These are phyloP conservation scores for Phytophthora rubi DNA, from an alignment of 352 stramenopile genomes.

Conservation along the genomic window DNA sequence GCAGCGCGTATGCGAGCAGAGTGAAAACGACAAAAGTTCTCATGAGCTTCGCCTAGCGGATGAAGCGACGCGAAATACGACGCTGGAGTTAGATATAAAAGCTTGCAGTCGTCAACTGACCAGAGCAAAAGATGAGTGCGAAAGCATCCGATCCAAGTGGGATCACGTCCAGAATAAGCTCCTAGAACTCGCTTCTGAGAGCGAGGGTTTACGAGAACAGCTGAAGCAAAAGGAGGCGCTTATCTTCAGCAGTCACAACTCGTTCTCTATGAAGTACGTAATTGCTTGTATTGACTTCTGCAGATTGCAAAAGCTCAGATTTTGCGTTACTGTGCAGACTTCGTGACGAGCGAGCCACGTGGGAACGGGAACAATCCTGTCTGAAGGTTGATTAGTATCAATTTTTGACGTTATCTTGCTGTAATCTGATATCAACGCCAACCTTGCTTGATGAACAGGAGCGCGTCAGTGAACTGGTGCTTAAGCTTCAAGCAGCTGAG, in stretches of 20 bases:
- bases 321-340: slow-evolving; percentile 36
- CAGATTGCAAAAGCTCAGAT: background rate
- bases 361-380: slow-evolving; percentile 52
- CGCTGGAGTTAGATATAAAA: slow-evolving; percentile 69
- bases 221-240: slow-evolving; percentile 78
- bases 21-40: slow-evolving; percentile 47
- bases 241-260: slow-evolving; percentile 67
- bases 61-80: slow-evolving; percentile 45
- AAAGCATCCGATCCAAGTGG: slow-evolving; percentile 54
- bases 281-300: background rate
- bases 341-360: slow-evolving; percentile 59
- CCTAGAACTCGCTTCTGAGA: slow-evolving; percentile 55
- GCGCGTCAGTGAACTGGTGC: slow-evolving; percentile 53
- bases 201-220: slow-evolving; percentile 68
- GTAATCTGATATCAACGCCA: background rate
- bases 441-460: slow-evolving; percentile 32
- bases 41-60: slow-evolving; percentile 58
- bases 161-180: slow-evolving; percentile 69
- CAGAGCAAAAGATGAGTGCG: slow-evolving; percentile 56
- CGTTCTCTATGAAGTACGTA: slow-evolving; percentile 57
- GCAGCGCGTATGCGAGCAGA: slow-evolving; percentile 38
- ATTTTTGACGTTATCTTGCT: background rate
- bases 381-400: slow-evolving; percentile 46
- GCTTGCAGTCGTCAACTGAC: slow-evolving; percentile 49
- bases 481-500: slow-evolving; percentile 69